These are phyloP conservation scores for Lithospermum erythrorhizon DNA, from an alignment of 257 asterid genomes.

Conservation along the genomic window DNA sequence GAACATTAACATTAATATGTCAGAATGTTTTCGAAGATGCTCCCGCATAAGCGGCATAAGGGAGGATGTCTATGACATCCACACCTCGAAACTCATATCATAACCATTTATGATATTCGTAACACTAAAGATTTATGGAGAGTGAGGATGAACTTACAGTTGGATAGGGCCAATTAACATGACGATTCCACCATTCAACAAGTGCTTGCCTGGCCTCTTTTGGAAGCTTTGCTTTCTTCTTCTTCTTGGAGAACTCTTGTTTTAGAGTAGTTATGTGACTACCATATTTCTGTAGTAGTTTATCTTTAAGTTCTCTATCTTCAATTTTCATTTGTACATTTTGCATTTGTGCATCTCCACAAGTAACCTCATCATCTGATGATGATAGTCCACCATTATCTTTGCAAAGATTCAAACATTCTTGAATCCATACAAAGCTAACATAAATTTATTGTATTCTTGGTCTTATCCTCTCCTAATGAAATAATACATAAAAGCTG, in stretches of 20 bases:
- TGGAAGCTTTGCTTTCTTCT: constrained; percentile 78
- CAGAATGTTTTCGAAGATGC: too few relatives aligned
- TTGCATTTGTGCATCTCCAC: constrained; percentile 38
- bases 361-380: constrained; percentile 67
- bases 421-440: not conserved
- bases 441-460: too few relatives aligned
- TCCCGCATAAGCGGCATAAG: too few relatives aligned
- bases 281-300: constrained; percentile 48
- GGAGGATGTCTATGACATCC: too few relatives aligned
- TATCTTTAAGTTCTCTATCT: constrained; percentile 58
- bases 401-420: not conserved
- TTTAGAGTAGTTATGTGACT: constrained; percentile 50
- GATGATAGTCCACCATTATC: constrained; percentile 40
- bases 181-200: constrained; percentile 79
- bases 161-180: constrained; percentile 86
- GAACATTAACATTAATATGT: too few relatives aligned
- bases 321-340: constrained; percentile 35
- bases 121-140: not conserved
- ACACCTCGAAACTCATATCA: too few relatives aligned
- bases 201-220: constrained; percentile 57
- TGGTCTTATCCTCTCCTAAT: too few relatives aligned
- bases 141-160: constrained; percentile 35
- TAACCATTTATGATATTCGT: too few relatives aligned
- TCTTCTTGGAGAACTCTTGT: constrained; percentile 69
- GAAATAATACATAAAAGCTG: too few relatives aligned